Percentiles rank a stretch among this genome's conserved stretches.
phyloP scores from a whole-genome alignment of 148 eudicot species.

The Selenicereus undatus region DNA sequence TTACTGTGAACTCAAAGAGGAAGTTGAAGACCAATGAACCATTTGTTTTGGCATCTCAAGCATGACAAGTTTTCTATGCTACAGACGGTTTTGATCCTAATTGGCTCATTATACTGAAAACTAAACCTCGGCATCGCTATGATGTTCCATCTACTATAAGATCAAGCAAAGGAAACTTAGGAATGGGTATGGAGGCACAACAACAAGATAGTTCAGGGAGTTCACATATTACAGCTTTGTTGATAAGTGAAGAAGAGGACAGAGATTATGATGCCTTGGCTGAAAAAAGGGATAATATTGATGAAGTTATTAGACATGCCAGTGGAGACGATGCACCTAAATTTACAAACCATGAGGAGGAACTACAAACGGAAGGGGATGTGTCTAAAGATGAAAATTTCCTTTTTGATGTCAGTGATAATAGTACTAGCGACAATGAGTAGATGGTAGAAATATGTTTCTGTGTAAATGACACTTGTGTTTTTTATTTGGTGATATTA shows the following conservation, averaged over 20 bases:
- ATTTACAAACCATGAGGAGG: too few relatives aligned
- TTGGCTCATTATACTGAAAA: not conserved
- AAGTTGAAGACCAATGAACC: not conserved
- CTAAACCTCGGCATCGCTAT: conserved; percentile 13
- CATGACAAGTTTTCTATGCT: conserved; percentile 12
- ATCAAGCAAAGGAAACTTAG: not conserved
- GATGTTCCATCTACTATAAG: not conserved
- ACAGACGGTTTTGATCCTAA: conserved; percentile 3
- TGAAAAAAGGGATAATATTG: not conserved
- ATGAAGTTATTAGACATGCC: too few relatives aligned
- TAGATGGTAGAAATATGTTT: too few relatives aligned
- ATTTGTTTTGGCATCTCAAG: not conserved
- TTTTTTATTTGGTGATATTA: too few relatives aligned
- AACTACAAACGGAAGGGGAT: too few relatives aligned
- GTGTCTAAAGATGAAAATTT: too few relatives aligned
- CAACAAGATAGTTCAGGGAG: not conserved
- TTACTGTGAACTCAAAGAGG: not conserved
- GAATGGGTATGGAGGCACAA: not conserved
- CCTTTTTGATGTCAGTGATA: too few relatives aligned
- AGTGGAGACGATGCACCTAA: too few relatives aligned
- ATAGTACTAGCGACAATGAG: too few relatives aligned
- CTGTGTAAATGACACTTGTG: too few relatives aligned
- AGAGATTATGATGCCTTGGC: too few relatives aligned
- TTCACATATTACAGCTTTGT: not conserved
- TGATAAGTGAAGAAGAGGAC: too few relatives aligned